Evolutionary conservation across 495 filamentous ascomycete genomes (phyloP), one percentile per base, ranked within the genome.

Genomic region (Aspergillus ellipticus): DNA sequence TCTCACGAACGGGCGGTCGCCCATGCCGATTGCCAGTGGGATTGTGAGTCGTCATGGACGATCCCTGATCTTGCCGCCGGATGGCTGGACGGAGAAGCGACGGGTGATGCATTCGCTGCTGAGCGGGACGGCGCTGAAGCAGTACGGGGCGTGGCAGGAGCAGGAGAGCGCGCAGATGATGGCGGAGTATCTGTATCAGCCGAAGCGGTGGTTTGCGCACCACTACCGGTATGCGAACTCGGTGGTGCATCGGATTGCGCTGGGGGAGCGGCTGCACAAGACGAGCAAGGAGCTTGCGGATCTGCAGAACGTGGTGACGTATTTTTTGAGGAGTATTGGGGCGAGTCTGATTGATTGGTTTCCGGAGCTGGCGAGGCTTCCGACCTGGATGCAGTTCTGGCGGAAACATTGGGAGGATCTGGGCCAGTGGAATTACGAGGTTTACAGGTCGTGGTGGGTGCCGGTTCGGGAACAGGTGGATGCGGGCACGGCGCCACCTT

Each of bases 21-120:
- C 61, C 15, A 62, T 71, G 49, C 72, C 74, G 13, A 45, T 76
- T 29, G 63, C 71, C 24, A 65, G 69, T 35, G 68, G 53, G 0
- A 63, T 76, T 28, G 66, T 77, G 21, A 74, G 70, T 33, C 63
- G 60, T 0, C 16, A 63, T 17, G 54, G 58, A 8, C 67, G 73
- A 0, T 58, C 65, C 0, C 53, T 77, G 6, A 39, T 77, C 3
- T 62, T 59, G 22, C 66, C 66, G 10, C 55, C 65, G 4, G 48
- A 48, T 1, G 26, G 55, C 16, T 73, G 71, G 74, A 59, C 55
- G 16, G 69, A 70, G 51, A 60, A 64, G 10, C 63, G 72, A 20
- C 66, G 67, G 3, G 68, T 78, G 24, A 76, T 75, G 67, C 77
- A 80, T 55, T 62, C 63, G 2, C 61, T 78, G 10, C 61, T 77